Conservation (phyloP, 2,329 filamentous ascomycete species). For the Penicillium digitatum region DNA sequence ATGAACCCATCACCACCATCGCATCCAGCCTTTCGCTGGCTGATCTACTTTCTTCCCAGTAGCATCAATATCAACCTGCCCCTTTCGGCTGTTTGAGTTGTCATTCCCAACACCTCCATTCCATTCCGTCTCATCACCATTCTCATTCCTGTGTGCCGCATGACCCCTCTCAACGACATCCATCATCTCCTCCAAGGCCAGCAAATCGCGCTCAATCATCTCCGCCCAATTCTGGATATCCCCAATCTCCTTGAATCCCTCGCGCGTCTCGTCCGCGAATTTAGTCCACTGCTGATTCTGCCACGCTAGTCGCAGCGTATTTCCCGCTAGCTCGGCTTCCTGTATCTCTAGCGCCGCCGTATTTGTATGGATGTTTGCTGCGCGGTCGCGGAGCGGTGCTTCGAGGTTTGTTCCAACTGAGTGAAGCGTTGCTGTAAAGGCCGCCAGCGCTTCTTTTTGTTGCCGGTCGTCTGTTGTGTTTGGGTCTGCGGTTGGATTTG, state of each 20-base stretch:
- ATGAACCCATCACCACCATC: slow-evolving; percentile 14
- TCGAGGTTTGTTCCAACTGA: slow-evolving; percentile 49
- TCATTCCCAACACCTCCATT: slow-evolving; percentile 5
- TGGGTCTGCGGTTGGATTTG: slow-evolving; percentile 7
- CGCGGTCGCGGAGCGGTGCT: slow-evolving; percentile 51
- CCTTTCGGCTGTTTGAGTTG: slow-evolving; percentile 2
- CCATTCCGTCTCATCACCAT: slow-evolving; percentile 10
- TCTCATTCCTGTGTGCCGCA: slow-evolving; percentile 16
- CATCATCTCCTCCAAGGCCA: slow-evolving; percentile 43
- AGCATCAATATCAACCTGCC: slow-evolving; percentile 4
- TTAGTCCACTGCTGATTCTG: slow-evolving; percentile 55
- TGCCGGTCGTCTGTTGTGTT: slow-evolving; percentile 24
- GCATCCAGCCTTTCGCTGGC: background rate
- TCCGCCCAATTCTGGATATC: slow-evolving; percentile 64
- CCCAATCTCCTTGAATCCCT: slow-evolving; percentile 60
- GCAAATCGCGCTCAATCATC: slow-evolving; percentile 52
- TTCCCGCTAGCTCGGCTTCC: slow-evolving; percentile 50
- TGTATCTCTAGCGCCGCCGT: slow-evolving; percentile 52
- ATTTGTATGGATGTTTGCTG: slow-evolving; percentile 55
- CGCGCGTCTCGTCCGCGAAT: slow-evolving; percentile 52
- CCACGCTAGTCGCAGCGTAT: slow-evolving; percentile 49
- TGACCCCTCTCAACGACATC: slow-evolving; percentile 34
- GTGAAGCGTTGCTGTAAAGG: slow-evolving; percentile 45
- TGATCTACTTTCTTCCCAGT: slow-evolving; percentile 7
- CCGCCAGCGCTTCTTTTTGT: slow-evolving; percentile 42